These are phyloP conservation scores for Dothistroma pini DNA, from an alignment of 2,329 filamentous ascomycete genomes.

Conservation along the genomic window DNA sequence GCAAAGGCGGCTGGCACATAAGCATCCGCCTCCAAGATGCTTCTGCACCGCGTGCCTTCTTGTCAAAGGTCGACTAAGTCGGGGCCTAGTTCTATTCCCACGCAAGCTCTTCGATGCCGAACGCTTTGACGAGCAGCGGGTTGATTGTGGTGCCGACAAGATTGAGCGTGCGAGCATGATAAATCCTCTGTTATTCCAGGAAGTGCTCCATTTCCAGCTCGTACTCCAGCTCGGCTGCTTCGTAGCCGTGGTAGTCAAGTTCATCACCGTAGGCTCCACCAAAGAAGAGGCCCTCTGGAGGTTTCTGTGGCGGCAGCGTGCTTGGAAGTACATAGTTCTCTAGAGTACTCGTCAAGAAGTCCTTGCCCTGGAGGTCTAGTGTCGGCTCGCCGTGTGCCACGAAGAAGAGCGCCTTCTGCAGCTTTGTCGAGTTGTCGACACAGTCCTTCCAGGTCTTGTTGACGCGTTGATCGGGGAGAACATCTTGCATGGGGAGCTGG, in stretches of 20 bases:
- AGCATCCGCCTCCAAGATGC: neutral
- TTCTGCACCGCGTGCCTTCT: neutral
- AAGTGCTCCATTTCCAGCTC: too few relatives aligned
- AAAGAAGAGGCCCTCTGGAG: too few relatives aligned
- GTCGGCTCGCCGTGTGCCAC: neutral
- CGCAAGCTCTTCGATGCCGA: neutral
- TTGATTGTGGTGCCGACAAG: neutral
- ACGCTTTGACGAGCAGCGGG: neutral
- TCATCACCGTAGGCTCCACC: too few relatives aligned
- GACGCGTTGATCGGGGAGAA: constrained; percentile 9
- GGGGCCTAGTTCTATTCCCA: neutral
- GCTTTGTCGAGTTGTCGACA: constrained; percentile 8
- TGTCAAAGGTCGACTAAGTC: neutral
- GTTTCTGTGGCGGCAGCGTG: neutral
- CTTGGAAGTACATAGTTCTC: neutral
- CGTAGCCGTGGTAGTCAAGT: too few relatives aligned
- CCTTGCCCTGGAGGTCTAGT: neutral
- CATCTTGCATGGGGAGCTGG: constrained; percentile 4
- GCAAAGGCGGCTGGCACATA: neutral
- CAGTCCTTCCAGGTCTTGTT: constrained; percentile 11
- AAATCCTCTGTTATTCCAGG: neutral
- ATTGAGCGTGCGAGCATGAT: neutral
- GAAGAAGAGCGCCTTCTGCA: constrained; percentile 10
- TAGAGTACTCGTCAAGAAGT: neutral
- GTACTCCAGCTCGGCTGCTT: too few relatives aligned